Percentiles rank a stretch among this genome's conserved stretches.
These are phyloP conservation scores for Pseudogymnoascus sp. DNA, from an alignment of 2,329 filamentous ascomycete species.

Conservation along the genomic window DNA sequence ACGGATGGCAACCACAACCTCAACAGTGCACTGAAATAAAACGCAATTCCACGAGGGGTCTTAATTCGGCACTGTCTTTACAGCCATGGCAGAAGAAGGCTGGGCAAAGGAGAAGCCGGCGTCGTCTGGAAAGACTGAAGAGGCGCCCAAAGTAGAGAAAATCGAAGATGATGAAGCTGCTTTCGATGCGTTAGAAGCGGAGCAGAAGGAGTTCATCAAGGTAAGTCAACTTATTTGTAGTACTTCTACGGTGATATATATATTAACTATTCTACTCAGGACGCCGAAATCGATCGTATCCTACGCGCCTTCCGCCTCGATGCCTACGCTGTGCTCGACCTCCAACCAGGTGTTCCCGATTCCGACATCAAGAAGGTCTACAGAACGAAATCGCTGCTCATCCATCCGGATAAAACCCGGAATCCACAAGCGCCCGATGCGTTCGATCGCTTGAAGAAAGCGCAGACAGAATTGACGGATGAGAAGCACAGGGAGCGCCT, in stretches of 20 bases:
- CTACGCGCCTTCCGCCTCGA: slow-evolving; percentile 79
- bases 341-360: slow-evolving; percentile 90
- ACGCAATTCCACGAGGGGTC: neutral
- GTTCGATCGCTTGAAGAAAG: slow-evolving; percentile 94
- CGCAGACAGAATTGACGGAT: slow-evolving; percentile 83
- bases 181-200: slow-evolving; percentile 71
- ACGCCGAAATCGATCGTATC: slow-evolving; percentile 93
- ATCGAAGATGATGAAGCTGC: slow-evolving; percentile 60
- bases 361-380: slow-evolving; percentile 93
- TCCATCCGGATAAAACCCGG: slow-evolving; percentile 95
- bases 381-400: slow-evolving; percentile 95
- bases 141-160: slow-evolving; percentile 19
- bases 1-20: neutral
- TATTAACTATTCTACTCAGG: slow-evolving; percentile 43
- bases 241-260: neutral
- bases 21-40: neutral
- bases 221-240: slow-evolving; percentile 33
- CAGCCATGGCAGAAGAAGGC: slow-evolving; percentile 16
- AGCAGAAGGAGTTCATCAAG: slow-evolving; percentile 88
- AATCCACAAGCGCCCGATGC: slow-evolving; percentile 88
- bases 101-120: slow-evolving; percentile 8
- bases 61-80: slow-evolving; percentile 4
- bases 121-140: slow-evolving; percentile 19
- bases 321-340: slow-evolving; percentile 83
- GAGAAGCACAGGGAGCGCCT: slow-evolving; percentile 82